Percentiles rank a stretch among this genome's conserved stretches.
Evolutionary conservation across 805 yeast species (phyloP).

Genomic region (Pichia pseudocactophila): DNA sequence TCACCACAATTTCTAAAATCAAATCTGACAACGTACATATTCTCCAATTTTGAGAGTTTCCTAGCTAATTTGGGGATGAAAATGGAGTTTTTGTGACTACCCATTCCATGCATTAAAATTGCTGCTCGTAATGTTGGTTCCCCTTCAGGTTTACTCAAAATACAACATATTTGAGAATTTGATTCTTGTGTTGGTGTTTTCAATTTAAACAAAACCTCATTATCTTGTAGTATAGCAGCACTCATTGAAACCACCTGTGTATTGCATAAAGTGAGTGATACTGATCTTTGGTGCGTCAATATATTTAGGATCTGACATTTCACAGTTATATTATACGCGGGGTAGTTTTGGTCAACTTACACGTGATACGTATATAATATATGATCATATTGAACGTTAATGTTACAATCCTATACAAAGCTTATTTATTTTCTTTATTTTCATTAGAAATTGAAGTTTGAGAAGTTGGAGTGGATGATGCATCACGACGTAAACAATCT

Average conservation of each 20-base stretch:
- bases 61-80: constrained; percentile 60
- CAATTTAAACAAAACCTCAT: constrained; percentile 10
- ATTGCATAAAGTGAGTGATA: no score
- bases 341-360: no score
- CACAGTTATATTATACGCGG: no score
- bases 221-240: constrained; percentile 10
- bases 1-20: constrained; percentile 85
- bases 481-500: constrained; percentile 17
- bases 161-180: constrained; percentile 12
- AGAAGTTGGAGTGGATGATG: background rate
- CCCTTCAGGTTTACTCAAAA: constrained; percentile 16
- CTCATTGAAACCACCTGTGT: no score
- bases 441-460: background rate
- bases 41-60: constrained; percentile 46
- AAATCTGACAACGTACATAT: constrained; percentile 60
- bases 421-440: background rate
- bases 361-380: no score
- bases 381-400: no score
- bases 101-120: constrained; percentile 72
- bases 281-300: no score
- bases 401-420: background rate
- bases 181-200: constrained; percentile 10
- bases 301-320: no score
- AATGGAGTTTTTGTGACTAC: constrained; percentile 75
- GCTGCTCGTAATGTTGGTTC: constrained; percentile 28